Evolutionary conservation across 352 stramenopile genomes (phyloP), one percentile per base, ranked within the genome.

Genomic region (Pythium chondricola): DNA sequence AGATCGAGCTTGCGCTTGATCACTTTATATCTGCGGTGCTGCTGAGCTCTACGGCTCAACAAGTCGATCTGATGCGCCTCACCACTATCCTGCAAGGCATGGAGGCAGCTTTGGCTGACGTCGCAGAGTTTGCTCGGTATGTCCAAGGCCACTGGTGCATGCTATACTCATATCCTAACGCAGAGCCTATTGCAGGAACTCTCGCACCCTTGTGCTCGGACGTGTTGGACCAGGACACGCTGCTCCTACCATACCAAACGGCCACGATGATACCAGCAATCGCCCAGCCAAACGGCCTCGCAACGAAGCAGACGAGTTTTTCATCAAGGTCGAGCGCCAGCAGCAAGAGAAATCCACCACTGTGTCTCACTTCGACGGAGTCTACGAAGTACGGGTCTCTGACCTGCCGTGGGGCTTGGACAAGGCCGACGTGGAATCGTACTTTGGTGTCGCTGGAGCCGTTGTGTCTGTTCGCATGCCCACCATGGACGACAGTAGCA

Each of bases 11-110:
- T 18, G 67, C 75, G 39, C 56, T 85, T 33, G 75, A 88, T 44
- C 75, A 88, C 37, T 67, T 85, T 40, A 76, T 84, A 58, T 88
- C 75, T 18, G 71, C 75, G 3, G 69, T 88, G 54, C 52, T 88
- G 48, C 50, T 88, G 7, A 83, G 66, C 48, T 56, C 73, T 5
- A 26, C 35, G 16, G 47, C 48, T 4, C 43, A 32, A 22, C 21
- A 24, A 13, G 39, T 18, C 25, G 56, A 63, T 35, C 45, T 88
- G 16, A 27, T 51, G 24, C 60, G 67, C 52, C 65, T 88, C 29
- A 56, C 69, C 8, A 43, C 36, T 5, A 60, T 77, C 38, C 64
- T 88, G 18, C 44, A 56, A 33, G 58, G 70, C 21, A 33, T 88
- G 22, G 48, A 64, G 4, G 21, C 48, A 14, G 56, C 69, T 5